Conservation (phyloP, 2,329 filamentous ascomycete genomes). For the Chaetoscypha palmicola region DNA sequence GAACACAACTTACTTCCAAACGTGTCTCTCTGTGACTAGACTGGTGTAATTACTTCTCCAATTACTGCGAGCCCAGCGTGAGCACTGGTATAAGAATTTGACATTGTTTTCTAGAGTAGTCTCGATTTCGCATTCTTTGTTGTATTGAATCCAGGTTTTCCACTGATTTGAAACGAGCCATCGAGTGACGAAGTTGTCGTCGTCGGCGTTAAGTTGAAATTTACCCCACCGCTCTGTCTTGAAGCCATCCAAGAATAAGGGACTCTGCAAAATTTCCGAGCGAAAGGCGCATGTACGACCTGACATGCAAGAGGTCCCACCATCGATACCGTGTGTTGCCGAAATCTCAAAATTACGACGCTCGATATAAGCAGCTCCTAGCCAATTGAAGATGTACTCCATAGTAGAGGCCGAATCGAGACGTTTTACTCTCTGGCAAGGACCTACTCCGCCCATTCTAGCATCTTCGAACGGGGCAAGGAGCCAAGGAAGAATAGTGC, state of each 20-base stretch:
- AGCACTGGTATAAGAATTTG: constrained; percentile 89
- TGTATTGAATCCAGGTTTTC: constrained; percentile 95
- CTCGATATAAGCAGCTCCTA: constrained; percentile 87
- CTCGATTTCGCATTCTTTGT: constrained; percentile 82
- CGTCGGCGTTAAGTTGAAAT: constrained; percentile 89
- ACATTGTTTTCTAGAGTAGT: constrained; percentile 85
- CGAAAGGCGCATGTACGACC: constrained; percentile 90
- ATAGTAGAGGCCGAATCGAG: constrained; percentile 49
- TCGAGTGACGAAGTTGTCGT: constrained; percentile 96
- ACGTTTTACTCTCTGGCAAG: constrained; percentile 78
- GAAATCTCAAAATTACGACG: constrained; percentile 95
- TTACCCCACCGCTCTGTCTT: constrained; percentile 85
- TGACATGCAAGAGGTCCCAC: constrained; percentile 93
- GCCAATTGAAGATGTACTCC: constrained; percentile 73
- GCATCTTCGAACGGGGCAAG: constrained; percentile 84
- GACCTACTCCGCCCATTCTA: constrained; percentile 81
- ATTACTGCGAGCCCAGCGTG: constrained; percentile 93
- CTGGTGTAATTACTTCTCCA: constrained; percentile 96
- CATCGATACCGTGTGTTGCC: constrained; percentile 89
- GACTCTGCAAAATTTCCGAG: constrained; percentile 77
- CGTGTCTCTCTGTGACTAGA: constrained; percentile 72
- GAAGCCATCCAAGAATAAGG: constrained; percentile 81
- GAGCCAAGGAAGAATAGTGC: constrained; percentile 81
- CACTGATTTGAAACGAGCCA: constrained; percentile 90
- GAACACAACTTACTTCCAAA: constrained; percentile 67